Evolutionary conservation across 176 grass and related monocot genomes (phyloP).

Genomic region (Miscanthus lutarioriparius): DNA sequence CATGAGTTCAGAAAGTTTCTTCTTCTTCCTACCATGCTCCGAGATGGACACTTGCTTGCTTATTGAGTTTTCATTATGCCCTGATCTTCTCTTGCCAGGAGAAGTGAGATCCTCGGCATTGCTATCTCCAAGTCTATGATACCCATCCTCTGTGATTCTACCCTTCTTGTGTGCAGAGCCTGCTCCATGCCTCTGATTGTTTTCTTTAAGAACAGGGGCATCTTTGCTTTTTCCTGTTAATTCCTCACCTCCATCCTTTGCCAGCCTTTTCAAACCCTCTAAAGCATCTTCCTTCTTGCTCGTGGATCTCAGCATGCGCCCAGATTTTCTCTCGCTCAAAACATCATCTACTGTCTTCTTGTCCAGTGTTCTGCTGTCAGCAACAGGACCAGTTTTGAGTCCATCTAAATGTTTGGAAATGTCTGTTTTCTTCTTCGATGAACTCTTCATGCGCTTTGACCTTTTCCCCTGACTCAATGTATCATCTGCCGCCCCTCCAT

Average conservation of each 20-base stretch:
- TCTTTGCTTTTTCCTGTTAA: conserved; percentile 12
- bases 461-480: conserved; percentile 16
- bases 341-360: background rate
- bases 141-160: conserved; percentile 32
- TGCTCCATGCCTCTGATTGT: background rate
- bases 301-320: conserved; percentile 33
- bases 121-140: conserved; percentile 23
- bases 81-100: conserved; percentile 27
- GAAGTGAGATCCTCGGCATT: conserved; percentile 8
- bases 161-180: conserved; percentile 21
- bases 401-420: conserved; percentile 23
- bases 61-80: conserved; percentile 9
- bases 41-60: conserved; percentile 25
- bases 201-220: conserved; percentile 24
- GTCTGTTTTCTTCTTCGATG: conserved; percentile 29
- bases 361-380: conserved; percentile 1
- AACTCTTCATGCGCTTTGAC: conserved; percentile 19
- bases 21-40: conserved; percentile 52
- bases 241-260: conserved; percentile 25
- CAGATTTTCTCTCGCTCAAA: conserved; percentile 38
- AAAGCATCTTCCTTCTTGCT: conserved; percentile 39
- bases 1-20: conserved; percentile 62
- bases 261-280: conserved; percentile 21
- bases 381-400: conserved; percentile 25
- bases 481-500: conserved; percentile 10